Evolutionary conservation across 148 eudicot genomes (phyloP).

Genomic region (Rhododendron mucronatum): DNA sequence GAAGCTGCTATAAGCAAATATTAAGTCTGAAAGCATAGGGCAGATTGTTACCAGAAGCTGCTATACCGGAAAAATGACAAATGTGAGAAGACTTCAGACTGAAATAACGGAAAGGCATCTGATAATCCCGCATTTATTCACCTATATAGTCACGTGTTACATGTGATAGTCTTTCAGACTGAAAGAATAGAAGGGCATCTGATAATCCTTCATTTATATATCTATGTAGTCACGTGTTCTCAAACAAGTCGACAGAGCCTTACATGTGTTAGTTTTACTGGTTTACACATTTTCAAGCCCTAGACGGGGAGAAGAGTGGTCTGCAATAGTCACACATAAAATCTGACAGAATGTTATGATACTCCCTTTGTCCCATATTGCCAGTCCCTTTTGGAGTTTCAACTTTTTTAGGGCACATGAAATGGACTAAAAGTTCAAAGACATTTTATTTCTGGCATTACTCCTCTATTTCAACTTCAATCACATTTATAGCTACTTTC

Average conservation of each 20-base stretch:
- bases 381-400: background rate
- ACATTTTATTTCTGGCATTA: background rate
- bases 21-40: background rate
- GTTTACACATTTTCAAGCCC: background rate
- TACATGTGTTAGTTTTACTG: background rate
- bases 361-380: background rate
- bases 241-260: background rate
- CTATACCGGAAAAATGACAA: background rate
- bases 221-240: background rate
- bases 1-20: too few species aligned
- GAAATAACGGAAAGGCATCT: background rate
- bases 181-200: background rate
- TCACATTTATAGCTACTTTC: background rate
- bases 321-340: background rate
- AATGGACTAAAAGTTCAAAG: background rate
- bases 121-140: background rate
- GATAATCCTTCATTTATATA: background rate
- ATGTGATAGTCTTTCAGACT: background rate
- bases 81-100: background rate
- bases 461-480: background rate
- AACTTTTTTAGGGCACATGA: background rate
- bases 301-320: background rate
- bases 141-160: background rate
- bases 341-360: background rate
- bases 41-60: background rate